Percentiles rank a stretch among this genome's conserved stretches.
These are phyloP conservation scores for Hypomontagnella submonticulosa DNA, from an alignment of 495 filamentous ascomycete species.

Conservation along the genomic window DNA sequence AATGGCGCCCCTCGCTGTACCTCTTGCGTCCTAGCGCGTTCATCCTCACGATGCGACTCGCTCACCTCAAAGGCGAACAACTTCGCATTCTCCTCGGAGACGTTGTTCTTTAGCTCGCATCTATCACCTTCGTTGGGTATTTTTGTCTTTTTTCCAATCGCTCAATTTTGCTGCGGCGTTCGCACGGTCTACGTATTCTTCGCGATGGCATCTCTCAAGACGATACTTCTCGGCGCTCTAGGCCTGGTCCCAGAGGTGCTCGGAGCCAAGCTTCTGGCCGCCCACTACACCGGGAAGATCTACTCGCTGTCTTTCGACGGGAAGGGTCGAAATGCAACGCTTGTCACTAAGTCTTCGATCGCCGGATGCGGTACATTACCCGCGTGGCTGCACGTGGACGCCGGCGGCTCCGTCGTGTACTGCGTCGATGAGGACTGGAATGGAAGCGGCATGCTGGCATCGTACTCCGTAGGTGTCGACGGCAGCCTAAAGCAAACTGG, in stretches of 20 bases:
- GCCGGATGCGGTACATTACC: constrained; percentile 56
- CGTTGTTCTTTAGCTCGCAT: constrained; percentile 12
- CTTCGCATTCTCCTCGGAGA: constrained; percentile 17
- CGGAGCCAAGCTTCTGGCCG: constrained; percentile 54
- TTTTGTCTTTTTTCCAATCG: constrained; percentile 1
- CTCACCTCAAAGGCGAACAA: constrained; percentile 35
- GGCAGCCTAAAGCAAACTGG: constrained; percentile 54
- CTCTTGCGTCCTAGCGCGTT: constrained; percentile 16
- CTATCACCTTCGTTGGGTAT: constrained; percentile 16
- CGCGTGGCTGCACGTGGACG: constrained; percentile 66
- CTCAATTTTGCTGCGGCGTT: constrained; percentile 12
- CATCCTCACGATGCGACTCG: constrained; percentile 24
- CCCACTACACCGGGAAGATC: constrained; percentile 56
- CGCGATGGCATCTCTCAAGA: constrained; percentile 45
- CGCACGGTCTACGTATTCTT: constrained; percentile 16
- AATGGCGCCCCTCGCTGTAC: constrained; percentile 10
- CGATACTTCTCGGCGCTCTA: constrained; percentile 44
- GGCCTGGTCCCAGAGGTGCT: constrained; percentile 46
- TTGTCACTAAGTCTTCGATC: constrained; percentile 48
- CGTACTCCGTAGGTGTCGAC: constrained; percentile 54
- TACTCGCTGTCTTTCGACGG: constrained; percentile 51
- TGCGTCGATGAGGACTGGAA: constrained; percentile 67
- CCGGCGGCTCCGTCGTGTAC: constrained; percentile 61
- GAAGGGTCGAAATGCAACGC: constrained; percentile 39
- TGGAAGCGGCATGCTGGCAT: constrained; percentile 53